These are phyloP conservation scores for Calonectria honghensis DNA, from an alignment of 2,329 filamentous ascomycete species.

Conservation along the genomic window DNA sequence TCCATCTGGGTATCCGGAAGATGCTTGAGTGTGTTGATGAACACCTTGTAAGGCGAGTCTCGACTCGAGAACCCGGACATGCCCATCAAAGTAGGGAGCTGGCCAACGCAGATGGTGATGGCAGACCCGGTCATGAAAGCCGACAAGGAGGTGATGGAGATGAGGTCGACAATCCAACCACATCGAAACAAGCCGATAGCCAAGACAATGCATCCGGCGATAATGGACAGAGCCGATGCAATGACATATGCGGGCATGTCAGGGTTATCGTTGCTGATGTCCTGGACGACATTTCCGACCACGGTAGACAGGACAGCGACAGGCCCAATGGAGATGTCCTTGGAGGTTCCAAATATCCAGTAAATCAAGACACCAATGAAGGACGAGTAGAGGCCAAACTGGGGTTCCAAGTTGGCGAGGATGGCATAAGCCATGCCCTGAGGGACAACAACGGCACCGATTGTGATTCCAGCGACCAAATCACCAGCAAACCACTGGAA, in stretches of 20 bases:
- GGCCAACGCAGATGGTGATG: conserved; percentile 89
- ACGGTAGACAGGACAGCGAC: conserved; percentile 97
- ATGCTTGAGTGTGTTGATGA: conserved; percentile 87
- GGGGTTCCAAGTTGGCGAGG: conserved; percentile 84
- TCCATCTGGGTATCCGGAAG: conserved; percentile 82
- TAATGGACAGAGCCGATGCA: conserved; percentile 85
- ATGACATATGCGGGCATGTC: conserved; percentile 78
- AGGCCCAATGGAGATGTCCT: conserved; percentile 98
- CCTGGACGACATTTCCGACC: conserved; percentile 85
- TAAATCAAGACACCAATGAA: conserved; percentile 97
- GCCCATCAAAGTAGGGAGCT: conserved; percentile 88
- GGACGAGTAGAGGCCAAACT: conserved; percentile 90
- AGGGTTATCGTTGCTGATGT: conserved; percentile 75
- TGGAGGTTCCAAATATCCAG: conserved; percentile 98
- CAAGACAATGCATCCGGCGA: conserved; percentile 85
- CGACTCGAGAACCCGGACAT: conserved; percentile 84
- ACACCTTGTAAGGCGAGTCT: conserved; percentile 85
- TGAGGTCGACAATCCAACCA: conserved; percentile 95
- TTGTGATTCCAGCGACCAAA: conserved; percentile 82
- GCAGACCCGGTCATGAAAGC: conserved; percentile 99
- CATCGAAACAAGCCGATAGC: conserved; percentile 86
- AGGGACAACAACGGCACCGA: conserved; percentile 86
- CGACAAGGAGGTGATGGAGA: conserved; percentile 91
- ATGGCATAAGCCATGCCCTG: conserved; percentile 97
- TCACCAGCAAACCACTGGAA: conserved; percentile 91